Conservation (phyloP, 108 stramenopile genomes). For the Seminavis robusta region DNA sequence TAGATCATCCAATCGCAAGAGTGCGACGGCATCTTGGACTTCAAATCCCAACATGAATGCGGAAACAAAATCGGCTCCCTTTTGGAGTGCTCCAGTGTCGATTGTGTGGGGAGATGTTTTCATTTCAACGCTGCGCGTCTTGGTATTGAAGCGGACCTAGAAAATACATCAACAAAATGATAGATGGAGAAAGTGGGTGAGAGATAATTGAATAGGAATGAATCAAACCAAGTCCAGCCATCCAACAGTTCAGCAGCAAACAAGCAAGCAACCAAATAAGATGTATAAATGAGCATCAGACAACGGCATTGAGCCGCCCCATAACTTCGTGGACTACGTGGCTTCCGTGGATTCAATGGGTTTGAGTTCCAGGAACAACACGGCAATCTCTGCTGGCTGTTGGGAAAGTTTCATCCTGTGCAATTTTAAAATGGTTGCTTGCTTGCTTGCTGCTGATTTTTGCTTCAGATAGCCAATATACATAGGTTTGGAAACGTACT, state of each 20-base stretch:
- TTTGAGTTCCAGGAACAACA: constrained; percentile 68
- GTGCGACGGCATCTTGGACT: constrained; percentile 96
- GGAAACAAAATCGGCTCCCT: constrained; percentile 95
- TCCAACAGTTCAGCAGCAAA: background rate
- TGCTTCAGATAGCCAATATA: background rate
- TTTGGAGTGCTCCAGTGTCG: constrained; percentile 89
- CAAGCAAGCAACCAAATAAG: background rate
- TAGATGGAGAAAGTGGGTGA: background rate
- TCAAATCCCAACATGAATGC: constrained; percentile 99
- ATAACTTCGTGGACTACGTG: constrained; percentile 37
- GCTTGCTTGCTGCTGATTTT: too few relatives aligned
- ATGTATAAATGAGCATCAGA: constrained; percentile 37
- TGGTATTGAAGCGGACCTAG: constrained; percentile 95
- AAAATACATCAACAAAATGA: constrained; percentile 1
- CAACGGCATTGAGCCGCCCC: constrained; percentile 34
- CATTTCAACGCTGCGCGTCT: constrained; percentile 95
- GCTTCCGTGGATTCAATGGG: constrained; percentile 54
- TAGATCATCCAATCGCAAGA: constrained; percentile 97
- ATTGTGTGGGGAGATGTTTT: constrained; percentile 90
- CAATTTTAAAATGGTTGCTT: background rate
- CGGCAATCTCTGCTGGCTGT: constrained; percentile 24
- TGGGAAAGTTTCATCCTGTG: constrained; percentile 30
- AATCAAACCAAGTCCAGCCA: background rate
- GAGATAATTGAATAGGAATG: constrained; percentile 1
- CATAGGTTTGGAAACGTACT: constrained; percentile 27